Base-by-base conservation (phyloP, 2,329 filamentous ascomycete species). In the Mariannaea elegans region DNA sequence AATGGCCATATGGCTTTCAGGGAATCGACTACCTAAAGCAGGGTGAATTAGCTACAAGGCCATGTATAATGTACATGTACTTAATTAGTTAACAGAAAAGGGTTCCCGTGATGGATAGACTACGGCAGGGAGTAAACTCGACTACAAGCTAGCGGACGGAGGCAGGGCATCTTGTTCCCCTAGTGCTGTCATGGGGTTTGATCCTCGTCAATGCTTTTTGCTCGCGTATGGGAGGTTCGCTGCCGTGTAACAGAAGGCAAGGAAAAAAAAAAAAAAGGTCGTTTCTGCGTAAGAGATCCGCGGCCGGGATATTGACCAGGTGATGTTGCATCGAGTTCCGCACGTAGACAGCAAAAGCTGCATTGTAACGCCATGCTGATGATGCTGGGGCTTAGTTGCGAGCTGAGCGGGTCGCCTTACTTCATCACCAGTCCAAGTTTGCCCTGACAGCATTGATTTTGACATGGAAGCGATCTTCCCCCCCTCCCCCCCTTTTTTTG, bases 221-320 rank as follows among this genome's bases (percentile, higher is more conserved):
- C n/a, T n/a, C n/a, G n/a, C n/a, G n/a, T n/a, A n/a, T n/a, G n/a
- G n/a, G n/a, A n/a, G 49, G 60, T 56, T 48, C 46, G 45, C 56
- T 66, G 59, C 66, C 36, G 53, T 69, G 66, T 58, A 67, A 67
- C 66, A 63, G 60, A 66, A 58, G 54, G 49, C 44, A 65, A 59
- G 56, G n/a, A n/a, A n/a, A 5, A 9, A 9, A 9, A 27, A 27
- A 41, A 16, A 27, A 19, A 32, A 49, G 21, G 31, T 3, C 19
- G 2, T 4, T 54, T 56, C 61, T 65, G 36, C 56, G 54, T 55
- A 66, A 55, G 44, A 67, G 67, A 69, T 69, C 67, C 63, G 56
- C 67, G 59, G 39, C 63, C 61, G 48, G 67, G 67, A 68, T 69
- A 58, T 58, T 29, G 57, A 68, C n/a, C n/a, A n/a, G n/a, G n/a